Evolutionary conservation across 106 monocot species (phyloP).

Genomic region (Hemerocallis citrina): DNA sequence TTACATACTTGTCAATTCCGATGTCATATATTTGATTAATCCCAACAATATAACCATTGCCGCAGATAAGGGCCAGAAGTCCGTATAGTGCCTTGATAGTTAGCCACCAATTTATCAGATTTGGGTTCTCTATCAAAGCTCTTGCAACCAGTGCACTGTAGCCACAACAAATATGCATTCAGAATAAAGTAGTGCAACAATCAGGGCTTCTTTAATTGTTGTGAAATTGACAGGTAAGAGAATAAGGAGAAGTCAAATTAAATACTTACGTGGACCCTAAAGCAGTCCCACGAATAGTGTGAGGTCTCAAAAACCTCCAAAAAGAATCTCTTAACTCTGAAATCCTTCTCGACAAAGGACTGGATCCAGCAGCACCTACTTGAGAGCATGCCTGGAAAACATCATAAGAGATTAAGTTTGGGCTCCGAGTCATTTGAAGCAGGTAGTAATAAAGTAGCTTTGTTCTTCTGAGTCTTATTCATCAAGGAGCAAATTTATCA

Average conservation of each 20-base stretch:
- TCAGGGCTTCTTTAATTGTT: background rate
- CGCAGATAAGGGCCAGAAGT: slow-evolving; percentile 78
- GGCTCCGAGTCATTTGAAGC: background rate
- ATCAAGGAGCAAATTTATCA: no score
- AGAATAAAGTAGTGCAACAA: slow-evolving; percentile 6
- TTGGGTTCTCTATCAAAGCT: slow-evolving; percentile 80
- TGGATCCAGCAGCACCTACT: slow-evolving; percentile 44
- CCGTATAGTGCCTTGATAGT: slow-evolving; percentile 82
- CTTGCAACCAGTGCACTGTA: slow-evolving; percentile 84
- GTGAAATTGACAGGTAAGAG: background rate
- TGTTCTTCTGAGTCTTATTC: background rate
- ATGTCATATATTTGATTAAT: slow-evolving; percentile 98
- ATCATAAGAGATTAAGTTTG: background rate
- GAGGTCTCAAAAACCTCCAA: slow-evolving; percentile 97
- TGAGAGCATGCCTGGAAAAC: slow-evolving; percentile 52
- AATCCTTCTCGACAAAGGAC: slow-evolving; percentile 35
- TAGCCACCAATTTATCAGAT: slow-evolving; percentile 87
- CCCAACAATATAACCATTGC: slow-evolving; percentile 96
- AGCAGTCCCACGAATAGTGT: slow-evolving; percentile 95
- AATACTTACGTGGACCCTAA: slow-evolving; percentile 76
- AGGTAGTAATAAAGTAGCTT: background rate
- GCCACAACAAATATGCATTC: slow-evolving; percentile 10
- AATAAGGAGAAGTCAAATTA: no score
- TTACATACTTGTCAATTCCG: slow-evolving; percentile 89
- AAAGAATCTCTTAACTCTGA: slow-evolving; percentile 48